These are phyloP conservation scores for Suillus bovinus DNA, from an alignment of 768 basidiomycete genomes.

Conservation along the genomic window DNA sequence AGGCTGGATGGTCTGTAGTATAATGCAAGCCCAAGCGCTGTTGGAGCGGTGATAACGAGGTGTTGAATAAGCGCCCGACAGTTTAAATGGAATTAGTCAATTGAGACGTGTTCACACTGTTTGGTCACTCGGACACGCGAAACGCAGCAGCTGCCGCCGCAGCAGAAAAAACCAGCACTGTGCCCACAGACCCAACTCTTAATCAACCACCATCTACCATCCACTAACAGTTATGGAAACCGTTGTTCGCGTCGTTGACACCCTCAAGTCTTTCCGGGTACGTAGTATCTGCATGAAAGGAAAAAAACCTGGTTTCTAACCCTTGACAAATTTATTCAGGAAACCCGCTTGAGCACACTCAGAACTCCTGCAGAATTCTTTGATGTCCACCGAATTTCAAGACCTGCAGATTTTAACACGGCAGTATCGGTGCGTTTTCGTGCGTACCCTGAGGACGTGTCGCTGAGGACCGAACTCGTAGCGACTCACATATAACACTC, in stretches of 20 bases:
- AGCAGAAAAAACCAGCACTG: constrained; percentile 4
- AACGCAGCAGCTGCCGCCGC: constrained; percentile 15
- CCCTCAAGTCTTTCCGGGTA: constrained; percentile 70
- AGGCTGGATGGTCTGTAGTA: not conserved
- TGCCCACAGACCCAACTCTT: not conserved
- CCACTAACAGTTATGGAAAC: constrained; percentile 61
- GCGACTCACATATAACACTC: constrained; percentile 95
- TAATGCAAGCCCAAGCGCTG: not conserved
- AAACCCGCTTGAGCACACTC: constrained; percentile 75
- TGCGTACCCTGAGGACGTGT: not conserved
- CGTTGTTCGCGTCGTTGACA: constrained; percentile 63
- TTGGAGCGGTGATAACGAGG: constrained; percentile 2
- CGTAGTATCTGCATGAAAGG: constrained; percentile 25
- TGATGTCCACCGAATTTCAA: constrained; percentile 80
- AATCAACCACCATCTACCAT: constrained; percentile 7
- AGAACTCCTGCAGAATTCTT: constrained; percentile 79
- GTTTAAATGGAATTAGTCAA: too few species aligned
- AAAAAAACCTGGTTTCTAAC: not conserved
- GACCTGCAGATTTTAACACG: constrained; percentile 78
- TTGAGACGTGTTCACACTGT: constrained; percentile 14
- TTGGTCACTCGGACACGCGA: not conserved
- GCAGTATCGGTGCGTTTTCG: constrained; percentile 63
- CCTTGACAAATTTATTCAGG: constrained; percentile 43
- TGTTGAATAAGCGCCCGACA: constrained; percentile 4
- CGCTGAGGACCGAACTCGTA: constrained; percentile 28